phyloP scores from a whole-genome alignment of 1,284 basidiomycete genomes.

The Austropuccinia psidii region DNA sequence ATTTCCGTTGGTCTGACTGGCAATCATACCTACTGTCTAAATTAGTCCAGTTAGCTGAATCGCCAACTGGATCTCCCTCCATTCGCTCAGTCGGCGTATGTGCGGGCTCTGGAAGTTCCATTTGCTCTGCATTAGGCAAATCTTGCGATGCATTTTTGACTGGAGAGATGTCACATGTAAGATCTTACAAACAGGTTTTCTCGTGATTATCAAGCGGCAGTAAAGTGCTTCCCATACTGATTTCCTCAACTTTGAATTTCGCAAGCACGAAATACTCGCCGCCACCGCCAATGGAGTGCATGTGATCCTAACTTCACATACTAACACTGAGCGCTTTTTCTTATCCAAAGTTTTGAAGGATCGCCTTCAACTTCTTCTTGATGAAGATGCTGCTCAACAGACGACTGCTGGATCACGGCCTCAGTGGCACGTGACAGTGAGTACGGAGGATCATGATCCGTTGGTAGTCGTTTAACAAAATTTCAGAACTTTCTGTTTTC shows the following conservation, averaged over 20 bases:
- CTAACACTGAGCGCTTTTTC: conserved; percentile 32
- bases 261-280: conserved; percentile 24
- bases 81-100: conserved; percentile 32
- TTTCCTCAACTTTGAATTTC: background rate
- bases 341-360: conserved; percentile 4
- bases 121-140: conserved; percentile 20
- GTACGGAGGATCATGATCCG: conserved; percentile 25
- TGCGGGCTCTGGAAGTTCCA: conserved; percentile 33
- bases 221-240: background rate
- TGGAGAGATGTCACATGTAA: conserved; percentile 36
- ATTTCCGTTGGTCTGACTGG: background rate
- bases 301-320: conserved; percentile 28
- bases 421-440: conserved; percentile 23
- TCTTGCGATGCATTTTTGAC: conserved; percentile 34
- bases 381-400: background rate
- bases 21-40: background rate
- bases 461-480: conserved; percentile 21
- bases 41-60: conserved; percentile 29
- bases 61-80: background rate
- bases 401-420: background rate
- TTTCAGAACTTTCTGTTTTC: too few relatives aligned
- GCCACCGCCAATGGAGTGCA: conserved; percentile 28
- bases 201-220: too few relatives aligned
- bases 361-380: conserved; percentile 9
- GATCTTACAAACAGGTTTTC: background rate